Percentiles rank a stretch among this genome's conserved stretches.
phyloP scores from a whole-genome alignment of 345 rosid genomes.

The Melaleuca quinquenervia region DNA sequence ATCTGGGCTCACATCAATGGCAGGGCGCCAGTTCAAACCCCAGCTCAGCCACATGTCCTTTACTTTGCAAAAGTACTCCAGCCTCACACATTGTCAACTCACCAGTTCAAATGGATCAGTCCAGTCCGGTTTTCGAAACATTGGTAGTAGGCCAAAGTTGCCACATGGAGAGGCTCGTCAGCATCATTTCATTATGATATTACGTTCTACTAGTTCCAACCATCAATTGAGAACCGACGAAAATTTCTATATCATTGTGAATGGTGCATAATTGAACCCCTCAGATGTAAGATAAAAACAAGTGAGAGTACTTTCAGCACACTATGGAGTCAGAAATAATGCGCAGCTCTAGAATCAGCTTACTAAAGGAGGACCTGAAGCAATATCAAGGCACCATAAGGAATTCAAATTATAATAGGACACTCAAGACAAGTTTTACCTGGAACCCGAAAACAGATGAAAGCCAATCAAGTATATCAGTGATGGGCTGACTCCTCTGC shows the following conservation, averaged over 20 bases:
- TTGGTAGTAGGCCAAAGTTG: neutral
- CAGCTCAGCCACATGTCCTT: neutral
- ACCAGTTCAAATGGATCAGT: neutral
- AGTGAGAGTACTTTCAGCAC: neutral
- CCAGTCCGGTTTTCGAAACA: rapidly evolving
- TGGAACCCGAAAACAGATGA: slow-evolving; percentile 90
- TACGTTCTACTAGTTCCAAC: rapidly evolving
- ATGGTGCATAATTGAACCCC: neutral
- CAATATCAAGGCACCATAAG: neutral
- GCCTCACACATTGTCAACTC: neutral
- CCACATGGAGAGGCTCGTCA: neutral
- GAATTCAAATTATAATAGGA: neutral
- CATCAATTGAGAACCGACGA: neutral
- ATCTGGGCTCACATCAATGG: neutral
- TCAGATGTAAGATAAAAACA: neutral
- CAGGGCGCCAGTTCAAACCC: neutral
- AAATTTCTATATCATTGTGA: neutral
- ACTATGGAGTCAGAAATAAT: neutral
- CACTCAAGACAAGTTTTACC: slow-evolving; percentile 31
- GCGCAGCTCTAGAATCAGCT: neutral
- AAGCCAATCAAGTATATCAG: slow-evolving; percentile 91
- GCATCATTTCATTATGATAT: rapidly evolving
- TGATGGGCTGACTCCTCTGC: slow-evolving; percentile 30
- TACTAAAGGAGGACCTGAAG: neutral
- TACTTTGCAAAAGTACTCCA: neutral